Conservation (phyloP, 2,329 filamentous ascomycete species). For the Thermothelomyces thermophilus region DNA sequence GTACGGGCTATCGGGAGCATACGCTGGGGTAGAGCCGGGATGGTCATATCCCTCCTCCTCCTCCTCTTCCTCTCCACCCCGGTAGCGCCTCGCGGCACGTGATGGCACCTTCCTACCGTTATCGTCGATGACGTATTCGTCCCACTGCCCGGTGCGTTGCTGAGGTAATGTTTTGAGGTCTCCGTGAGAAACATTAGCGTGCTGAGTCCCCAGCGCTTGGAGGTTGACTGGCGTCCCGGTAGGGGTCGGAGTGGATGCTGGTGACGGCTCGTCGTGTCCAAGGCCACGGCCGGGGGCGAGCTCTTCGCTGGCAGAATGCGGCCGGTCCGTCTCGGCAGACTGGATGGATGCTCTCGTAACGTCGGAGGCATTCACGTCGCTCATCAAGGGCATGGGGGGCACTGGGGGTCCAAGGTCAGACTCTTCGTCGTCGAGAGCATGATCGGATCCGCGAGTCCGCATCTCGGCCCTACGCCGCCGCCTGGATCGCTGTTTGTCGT, state of each 20-base stretch:
- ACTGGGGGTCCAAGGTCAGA: constrained; percentile 49
- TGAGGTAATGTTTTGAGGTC: constrained; percentile 51
- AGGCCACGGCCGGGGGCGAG: constrained; percentile 57
- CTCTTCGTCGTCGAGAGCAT: constrained; percentile 44
- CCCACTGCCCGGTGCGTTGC: constrained; percentile 36
- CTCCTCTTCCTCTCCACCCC: constrained; percentile 36
- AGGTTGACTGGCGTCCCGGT: constrained; percentile 48
- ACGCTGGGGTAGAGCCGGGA: constrained; percentile 33
- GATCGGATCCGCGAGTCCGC: constrained; percentile 41
- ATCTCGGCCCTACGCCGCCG: constrained; percentile 47
- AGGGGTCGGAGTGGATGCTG: constrained; percentile 56
- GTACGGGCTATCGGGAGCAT: constrained; percentile 30
- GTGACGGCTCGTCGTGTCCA: constrained; percentile 53
- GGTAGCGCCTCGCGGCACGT: constrained; percentile 18
- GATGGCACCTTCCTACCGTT: constrained; percentile 38
- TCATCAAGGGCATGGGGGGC: constrained; percentile 82
- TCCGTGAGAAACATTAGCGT: constrained; percentile 56
- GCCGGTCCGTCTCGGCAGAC: constrained; percentile 70
- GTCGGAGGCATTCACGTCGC: constrained; percentile 79
- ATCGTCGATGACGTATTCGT: constrained; percentile 42
- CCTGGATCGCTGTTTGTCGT: constrained; percentile 47
- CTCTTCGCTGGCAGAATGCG: constrained; percentile 60
- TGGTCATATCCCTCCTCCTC: constrained; percentile 42
- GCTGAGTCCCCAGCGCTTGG: constrained; percentile 59
- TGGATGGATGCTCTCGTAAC: constrained; percentile 81